These are phyloP conservation scores for Elsinoe arachidis DNA, from an alignment of 2,329 filamentous ascomycete genomes.

Conservation along the genomic window DNA sequence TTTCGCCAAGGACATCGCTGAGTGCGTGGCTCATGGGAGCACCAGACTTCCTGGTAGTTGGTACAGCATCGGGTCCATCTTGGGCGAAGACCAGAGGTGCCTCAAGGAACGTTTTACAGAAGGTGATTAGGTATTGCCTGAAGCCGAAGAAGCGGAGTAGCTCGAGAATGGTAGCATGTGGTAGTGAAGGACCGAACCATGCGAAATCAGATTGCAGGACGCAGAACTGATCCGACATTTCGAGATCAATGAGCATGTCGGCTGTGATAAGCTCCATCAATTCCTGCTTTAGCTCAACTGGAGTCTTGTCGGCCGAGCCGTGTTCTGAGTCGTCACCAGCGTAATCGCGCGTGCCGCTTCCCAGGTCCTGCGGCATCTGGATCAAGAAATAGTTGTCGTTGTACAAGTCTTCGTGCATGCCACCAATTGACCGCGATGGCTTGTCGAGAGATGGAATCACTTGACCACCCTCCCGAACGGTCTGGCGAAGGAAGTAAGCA, in stretches of 20 bases:
- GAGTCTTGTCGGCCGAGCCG: conserved; percentile 30
- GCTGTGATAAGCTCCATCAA: conserved; percentile 50
- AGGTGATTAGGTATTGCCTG: conserved; percentile 46
- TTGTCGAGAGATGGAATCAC: not conserved
- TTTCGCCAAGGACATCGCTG: conserved; percentile 52
- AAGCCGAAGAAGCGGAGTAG: conserved; percentile 53
- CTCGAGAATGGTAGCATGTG: conserved; percentile 51
- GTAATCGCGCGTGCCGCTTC: conserved; percentile 33
- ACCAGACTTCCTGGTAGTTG: conserved; percentile 45
- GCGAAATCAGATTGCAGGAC: conserved; percentile 51
- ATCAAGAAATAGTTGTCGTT: conserved; percentile 45
- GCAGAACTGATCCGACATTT: conserved; percentile 42
- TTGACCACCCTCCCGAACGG: not conserved
- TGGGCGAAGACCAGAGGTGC: conserved; percentile 51
- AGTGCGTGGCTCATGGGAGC: conserved; percentile 53
- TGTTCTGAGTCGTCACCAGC: conserved; percentile 31
- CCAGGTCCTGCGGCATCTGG: conserved; percentile 40
- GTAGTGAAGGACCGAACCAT: conserved; percentile 49
- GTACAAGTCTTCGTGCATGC: conserved; percentile 32
- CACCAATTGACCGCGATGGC: conserved; percentile 16
- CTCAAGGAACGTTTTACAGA: conserved; percentile 53
- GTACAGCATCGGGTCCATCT: conserved; percentile 39
- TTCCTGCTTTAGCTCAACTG: conserved; percentile 45
- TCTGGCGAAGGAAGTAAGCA: conserved; percentile 36
- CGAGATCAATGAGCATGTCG: conserved; percentile 45